A percentile compares a stretch with the other conserved stretches of the same genome.
Evolutionary conservation across 2,329 filamentous ascomycete genomes (phyloP).

Genomic region (Aspergillus clavatus): DNA sequence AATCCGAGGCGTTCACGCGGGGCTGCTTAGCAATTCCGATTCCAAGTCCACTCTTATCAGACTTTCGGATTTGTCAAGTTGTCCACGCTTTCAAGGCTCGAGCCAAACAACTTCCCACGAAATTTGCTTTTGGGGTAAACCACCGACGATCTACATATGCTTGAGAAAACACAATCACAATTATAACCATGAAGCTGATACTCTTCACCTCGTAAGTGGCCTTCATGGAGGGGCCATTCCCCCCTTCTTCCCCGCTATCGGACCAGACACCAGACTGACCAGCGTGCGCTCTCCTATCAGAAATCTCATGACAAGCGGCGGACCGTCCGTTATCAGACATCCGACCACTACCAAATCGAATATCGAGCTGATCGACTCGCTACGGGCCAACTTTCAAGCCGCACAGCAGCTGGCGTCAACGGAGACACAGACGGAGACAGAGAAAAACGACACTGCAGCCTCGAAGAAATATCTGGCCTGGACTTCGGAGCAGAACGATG

Average conservation of each 20-base stretch:
- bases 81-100: no score
- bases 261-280: conserved; percentile 7
- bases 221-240: no score
- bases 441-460: conserved; percentile 7
- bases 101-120: no score
- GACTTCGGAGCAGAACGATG: conserved; percentile 60
- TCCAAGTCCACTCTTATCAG: conserved; percentile 2
- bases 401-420: conserved; percentile 57
- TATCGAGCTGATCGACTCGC: conserved; percentile 81
- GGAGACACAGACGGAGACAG: conserved; percentile 14
- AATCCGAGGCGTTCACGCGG: neutral
- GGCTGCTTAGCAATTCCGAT: neutral
- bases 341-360: conserved; percentile 78
- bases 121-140: no score
- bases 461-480: conserved; percentile 47
- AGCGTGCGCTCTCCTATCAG: conserved; percentile 34
- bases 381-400: conserved; percentile 75
- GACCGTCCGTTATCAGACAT: conserved; percentile 77
- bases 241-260: conserved; percentile 8
- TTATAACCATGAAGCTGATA: conserved; percentile 71
- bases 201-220: conserved; percentile 74
- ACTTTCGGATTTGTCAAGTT: no score
- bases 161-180: no score
- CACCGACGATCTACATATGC: no score
- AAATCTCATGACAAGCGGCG: conserved; percentile 80